phyloP scores from a whole-genome alignment of 2,329 filamentous ascomycete genomes.

The Arthrobotrys entomopaga region DNA sequence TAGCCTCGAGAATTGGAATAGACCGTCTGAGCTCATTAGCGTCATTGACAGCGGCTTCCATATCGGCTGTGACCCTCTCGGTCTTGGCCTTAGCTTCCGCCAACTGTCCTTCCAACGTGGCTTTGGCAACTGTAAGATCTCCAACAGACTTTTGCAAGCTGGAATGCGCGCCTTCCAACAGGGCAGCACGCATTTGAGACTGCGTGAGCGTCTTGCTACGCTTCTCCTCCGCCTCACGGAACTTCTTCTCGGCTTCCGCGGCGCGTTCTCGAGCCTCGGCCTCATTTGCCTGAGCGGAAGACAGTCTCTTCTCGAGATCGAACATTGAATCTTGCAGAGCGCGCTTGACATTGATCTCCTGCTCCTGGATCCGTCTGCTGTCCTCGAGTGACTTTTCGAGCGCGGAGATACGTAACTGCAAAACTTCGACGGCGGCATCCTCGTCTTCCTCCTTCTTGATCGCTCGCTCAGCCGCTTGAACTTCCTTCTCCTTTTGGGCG shows the following conservation, averaged over 20 bases:
- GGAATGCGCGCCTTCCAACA: slow-evolving; percentile 75
- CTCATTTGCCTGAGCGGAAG: slow-evolving; percentile 56
- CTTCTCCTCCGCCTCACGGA: slow-evolving; percentile 74
- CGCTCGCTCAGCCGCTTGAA: slow-evolving; percentile 6
- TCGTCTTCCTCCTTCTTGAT: slow-evolving; percentile 40
- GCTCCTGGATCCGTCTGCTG: slow-evolving; percentile 72
- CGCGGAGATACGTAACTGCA: slow-evolving; percentile 71
- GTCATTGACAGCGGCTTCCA: slow-evolving; percentile 68
- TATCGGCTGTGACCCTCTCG: slow-evolving; percentile 70
- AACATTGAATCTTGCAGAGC: slow-evolving; percentile 77
- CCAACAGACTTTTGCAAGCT: slow-evolving; percentile 67
- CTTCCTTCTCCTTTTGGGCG: slow-evolving; percentile 33
- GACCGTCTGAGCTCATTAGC: slow-evolving; percentile 80
- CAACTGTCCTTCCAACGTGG: slow-evolving; percentile 70
- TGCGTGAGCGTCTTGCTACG: slow-evolving; percentile 71
- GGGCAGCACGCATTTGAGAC: slow-evolving; percentile 70
- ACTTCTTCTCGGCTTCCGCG: slow-evolving; percentile 75
- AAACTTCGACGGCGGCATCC: slow-evolving; percentile 61
- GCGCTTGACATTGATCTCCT: slow-evolving; percentile 72
- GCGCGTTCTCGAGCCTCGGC: slow-evolving; percentile 64
- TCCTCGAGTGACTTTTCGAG: slow-evolving; percentile 75
- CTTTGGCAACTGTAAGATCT: slow-evolving; percentile 70
- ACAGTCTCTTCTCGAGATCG: slow-evolving; percentile 70
- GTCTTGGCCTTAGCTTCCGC: slow-evolving; percentile 73
- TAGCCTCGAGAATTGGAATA: slow-evolving; percentile 77